Conservation (phyloP, 2,329 filamentous ascomycete genomes). For the Hypoxylon sp. region DNA sequence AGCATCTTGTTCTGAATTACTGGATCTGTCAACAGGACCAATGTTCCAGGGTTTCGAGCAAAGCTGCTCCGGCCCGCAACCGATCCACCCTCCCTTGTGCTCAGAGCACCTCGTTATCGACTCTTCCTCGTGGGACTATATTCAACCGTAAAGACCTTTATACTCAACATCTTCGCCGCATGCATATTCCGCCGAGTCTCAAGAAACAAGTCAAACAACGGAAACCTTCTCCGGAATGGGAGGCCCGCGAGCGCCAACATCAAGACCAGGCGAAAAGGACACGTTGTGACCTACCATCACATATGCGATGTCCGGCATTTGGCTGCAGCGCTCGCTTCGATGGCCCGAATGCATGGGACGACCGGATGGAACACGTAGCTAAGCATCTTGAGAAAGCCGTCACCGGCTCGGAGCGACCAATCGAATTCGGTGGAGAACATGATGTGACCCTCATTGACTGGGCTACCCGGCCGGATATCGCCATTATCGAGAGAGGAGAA, state of each 20-base stretch:
- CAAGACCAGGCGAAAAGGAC: slow-evolving; percentile 70
- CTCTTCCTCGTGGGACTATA: slow-evolving; percentile 67
- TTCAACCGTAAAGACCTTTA: slow-evolving; percentile 96
- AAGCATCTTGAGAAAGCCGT: slow-evolving; percentile 76
- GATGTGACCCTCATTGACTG: slow-evolving; percentile 51
- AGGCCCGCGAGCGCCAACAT: slow-evolving; percentile 67
- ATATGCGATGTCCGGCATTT: slow-evolving; percentile 71
- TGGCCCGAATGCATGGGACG: slow-evolving; percentile 78
- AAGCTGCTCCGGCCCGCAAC: slow-evolving; percentile 41
- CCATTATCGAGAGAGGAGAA: slow-evolving; percentile 48
- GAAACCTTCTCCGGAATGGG: slow-evolving; percentile 57
- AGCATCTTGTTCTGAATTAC: slow-evolving; percentile 81
- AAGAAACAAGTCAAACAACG: slow-evolving; percentile 57
- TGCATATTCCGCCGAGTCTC: slow-evolving; percentile 74
- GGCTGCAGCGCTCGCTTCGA: slow-evolving; percentile 73
- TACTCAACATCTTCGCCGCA: slow-evolving; percentile 87
- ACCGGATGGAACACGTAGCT: slow-evolving; percentile 88
- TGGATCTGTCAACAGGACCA: slow-evolving; percentile 80
- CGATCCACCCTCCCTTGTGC: slow-evolving; percentile 37
- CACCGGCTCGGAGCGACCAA: slow-evolving; percentile 48
- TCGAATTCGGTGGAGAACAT: slow-evolving; percentile 49
- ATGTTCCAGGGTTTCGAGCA: slow-evolving; percentile 58
- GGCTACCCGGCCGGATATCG: slow-evolving; percentile 50
- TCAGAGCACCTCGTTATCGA: slow-evolving; percentile 31
- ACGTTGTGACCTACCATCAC: slow-evolving; percentile 72